Evolutionary conservation across 306 rosid species (phyloP).

Genomic region (Spatholobus suberectus): DNA sequence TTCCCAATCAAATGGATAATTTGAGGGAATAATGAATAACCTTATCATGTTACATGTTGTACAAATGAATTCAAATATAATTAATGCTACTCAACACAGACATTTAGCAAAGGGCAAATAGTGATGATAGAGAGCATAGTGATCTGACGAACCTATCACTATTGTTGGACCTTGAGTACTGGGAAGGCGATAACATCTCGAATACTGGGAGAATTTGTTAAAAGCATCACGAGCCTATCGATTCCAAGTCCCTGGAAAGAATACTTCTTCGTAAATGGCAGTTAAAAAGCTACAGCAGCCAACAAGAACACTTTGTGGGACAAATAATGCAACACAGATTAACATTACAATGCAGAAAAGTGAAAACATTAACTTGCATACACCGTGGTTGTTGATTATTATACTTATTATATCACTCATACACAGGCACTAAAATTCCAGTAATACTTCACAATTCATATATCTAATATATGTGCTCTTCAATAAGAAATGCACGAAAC

Average conservation of each 20-base stretch:
- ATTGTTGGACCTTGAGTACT: conserved; percentile 78
- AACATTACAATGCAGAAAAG: conserved; percentile 2
- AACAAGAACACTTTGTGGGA: not conserved
- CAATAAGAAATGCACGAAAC: conserved; percentile 1
- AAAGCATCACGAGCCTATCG: conserved; percentile 94
- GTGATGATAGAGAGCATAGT: not conserved
- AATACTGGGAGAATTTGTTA: conserved; percentile 89
- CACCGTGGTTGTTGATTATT: not conserved
- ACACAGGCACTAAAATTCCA: not conserved
- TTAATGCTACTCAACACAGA: not conserved
- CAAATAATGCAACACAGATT: conserved; percentile 3
- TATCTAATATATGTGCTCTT: not conserved
- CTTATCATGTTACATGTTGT: not conserved
- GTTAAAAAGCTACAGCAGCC: conserved; percentile 7
- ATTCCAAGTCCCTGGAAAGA: conserved; percentile 93
- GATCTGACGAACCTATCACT: conserved; percentile 31
- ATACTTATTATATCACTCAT: not conserved
- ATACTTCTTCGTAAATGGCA: conserved; percentile 30
- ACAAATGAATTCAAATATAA: conserved; percentile 22
- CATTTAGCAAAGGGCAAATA: not conserved
- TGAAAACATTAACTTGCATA: not conserved
- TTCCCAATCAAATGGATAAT: not conserved
- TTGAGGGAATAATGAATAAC: not conserved
- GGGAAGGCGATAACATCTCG: conserved; percentile 99
- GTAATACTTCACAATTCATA: not conserved